Evolutionary conservation across 2,329 filamentous ascomycete genomes (phyloP).

Genomic region (Fusarium oxysporum): DNA sequence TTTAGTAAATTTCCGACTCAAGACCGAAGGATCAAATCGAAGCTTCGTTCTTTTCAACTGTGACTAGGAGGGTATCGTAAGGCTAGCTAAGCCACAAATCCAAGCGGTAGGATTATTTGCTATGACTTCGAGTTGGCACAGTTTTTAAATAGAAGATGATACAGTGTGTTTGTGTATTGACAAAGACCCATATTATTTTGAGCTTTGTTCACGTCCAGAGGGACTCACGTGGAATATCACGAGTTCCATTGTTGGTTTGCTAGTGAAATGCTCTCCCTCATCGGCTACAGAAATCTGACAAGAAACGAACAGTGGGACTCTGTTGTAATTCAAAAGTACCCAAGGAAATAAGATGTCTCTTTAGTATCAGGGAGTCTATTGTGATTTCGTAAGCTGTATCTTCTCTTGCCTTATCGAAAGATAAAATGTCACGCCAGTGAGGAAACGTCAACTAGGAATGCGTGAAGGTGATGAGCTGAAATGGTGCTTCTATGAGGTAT

Average conservation of each 20-base stretch:
- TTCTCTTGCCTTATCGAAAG: neutral
- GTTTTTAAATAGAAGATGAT: neutral
- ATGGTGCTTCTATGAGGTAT: fast-evolving
- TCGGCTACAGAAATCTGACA: too few relatives aligned
- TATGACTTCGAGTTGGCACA: neutral
- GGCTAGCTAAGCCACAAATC: neutral
- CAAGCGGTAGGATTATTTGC: neutral
- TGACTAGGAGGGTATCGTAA: neutral
- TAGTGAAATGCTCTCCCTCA: neutral
- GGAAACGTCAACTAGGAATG: fast-evolving
- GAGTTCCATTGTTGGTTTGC: neutral
- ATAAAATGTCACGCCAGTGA: fast-evolving
- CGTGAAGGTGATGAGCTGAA: fast-evolving
- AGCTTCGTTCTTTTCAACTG: too few relatives aligned
- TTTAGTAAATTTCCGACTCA: neutral
- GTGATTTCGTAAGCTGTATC: fast-evolving
- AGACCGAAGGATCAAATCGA: neutral
- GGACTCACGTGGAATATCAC: neutral
- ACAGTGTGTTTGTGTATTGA: too few relatives aligned
- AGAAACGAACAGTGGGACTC: neutral
- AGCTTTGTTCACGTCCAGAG: neutral
- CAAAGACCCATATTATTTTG: neutral
- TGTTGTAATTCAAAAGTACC: fast-evolving
- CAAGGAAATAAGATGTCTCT: fast-evolving
- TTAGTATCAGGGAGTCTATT: too few relatives aligned